Evolutionary conservation across 345 rosid species (phyloP), one percentile per base, ranked within the genome.

Genomic region (Sonneratia caseolaris): DNA sequence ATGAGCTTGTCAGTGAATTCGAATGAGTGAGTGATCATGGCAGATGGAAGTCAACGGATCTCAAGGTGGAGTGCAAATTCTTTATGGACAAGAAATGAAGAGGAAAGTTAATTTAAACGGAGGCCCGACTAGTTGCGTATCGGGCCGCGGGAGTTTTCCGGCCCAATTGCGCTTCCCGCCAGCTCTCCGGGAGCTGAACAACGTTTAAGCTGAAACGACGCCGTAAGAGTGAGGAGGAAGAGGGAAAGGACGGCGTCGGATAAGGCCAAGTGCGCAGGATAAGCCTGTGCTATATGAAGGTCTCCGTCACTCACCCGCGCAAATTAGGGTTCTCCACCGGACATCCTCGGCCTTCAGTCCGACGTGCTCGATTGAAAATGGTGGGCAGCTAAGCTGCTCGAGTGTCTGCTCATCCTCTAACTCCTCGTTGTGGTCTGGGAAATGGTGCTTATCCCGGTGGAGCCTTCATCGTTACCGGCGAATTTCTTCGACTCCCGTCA

Each of bases 301-400:
- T 10, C 37, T 27, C 32, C 66, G 4, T 55, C 74, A 32, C 79
- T 76, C 19, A 40, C 86, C 93, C 68, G 93, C 91, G 90, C 90
- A 88, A 85, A 88, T 86, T 88, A 88, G 91, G 93, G 93, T 82
- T 78, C 47, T 55, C 68, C 90, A 35, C 66, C 66, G 38, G 55
- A 38, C 37, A 24, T 48, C 76, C 36, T 15, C 68, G 47, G 73
- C 49, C 71, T 64, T 51, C 21, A 53, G 59, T 38, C 62, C 49
- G 42, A 38, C 66, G 5, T 13, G 66, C 38, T 62, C 18, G 38
- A 8, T 24, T 15, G 19, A 57, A 4, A 21, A 53, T 47, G 59
- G 59, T 21, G 9, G 7, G 59, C 3, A 22, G 7, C 18, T 2
- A 5, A 3, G 59, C 6, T 18, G 24, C 59, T 55, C n/a, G 2